Evolutionary conservation across 2,329 filamentous ascomycete genomes (phyloP).

Genomic region (Pseudogymnoascus sp.): DNA sequence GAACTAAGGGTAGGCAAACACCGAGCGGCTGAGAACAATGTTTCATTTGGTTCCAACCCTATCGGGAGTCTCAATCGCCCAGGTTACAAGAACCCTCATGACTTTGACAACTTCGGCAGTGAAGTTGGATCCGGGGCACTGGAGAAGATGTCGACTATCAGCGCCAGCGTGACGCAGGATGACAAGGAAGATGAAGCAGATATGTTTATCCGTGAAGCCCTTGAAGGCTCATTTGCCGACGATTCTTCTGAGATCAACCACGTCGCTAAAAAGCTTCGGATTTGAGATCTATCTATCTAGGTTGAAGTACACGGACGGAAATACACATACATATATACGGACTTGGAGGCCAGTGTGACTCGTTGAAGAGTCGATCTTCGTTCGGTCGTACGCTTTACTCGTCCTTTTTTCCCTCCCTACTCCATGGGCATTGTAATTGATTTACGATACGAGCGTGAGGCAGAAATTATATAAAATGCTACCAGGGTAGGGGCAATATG

Average conservation of each 20-base stretch:
- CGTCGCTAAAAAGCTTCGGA: background rate
- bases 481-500: background rate
- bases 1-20: background rate
- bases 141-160: constrained; percentile 8
- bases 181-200: constrained; percentile 5
- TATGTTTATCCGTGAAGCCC: background rate
- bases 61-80: background rate
- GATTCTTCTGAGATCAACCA: background rate
- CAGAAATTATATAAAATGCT: background rate
- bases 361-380: background rate
- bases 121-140: background rate
- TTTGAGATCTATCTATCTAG: background rate
- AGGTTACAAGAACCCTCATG: background rate
- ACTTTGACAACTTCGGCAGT: background rate
- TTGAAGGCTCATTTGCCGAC: background rate
- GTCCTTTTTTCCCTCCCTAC: background rate
- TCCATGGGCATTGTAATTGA: background rate
- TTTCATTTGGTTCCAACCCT: background rate
- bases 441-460: background rate
- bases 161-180: background rate
- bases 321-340: background rate
- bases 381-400: background rate
- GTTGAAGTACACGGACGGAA: background rate
- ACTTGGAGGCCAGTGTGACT: too few species aligned
- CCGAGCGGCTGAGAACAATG: background rate